Evolutionary conservation across 306 rosid genomes (phyloP).

Genomic region (Castanospermum australe): DNA sequence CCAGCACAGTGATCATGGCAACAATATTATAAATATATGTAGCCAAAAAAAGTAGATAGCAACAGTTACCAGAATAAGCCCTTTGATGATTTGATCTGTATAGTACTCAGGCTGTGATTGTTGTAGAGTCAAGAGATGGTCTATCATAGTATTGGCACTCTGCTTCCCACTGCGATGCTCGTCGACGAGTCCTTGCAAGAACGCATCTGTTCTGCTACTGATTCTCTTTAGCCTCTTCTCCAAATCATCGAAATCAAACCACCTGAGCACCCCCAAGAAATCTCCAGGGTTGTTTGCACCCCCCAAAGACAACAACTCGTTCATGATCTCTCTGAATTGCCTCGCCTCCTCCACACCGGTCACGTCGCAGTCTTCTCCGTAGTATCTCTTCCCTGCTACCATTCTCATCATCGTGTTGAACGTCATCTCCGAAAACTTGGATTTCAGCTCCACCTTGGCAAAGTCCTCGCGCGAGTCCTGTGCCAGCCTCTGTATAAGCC

Average conservation of each 20-base stretch:
- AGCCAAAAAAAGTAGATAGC: background rate
- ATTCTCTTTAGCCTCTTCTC: conserved; percentile 18
- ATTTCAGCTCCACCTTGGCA: conserved; percentile 17
- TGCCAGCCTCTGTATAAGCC: background rate
- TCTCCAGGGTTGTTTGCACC: conserved; percentile 29
- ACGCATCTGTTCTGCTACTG: background rate
- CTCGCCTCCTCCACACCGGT: conserved; percentile 10
- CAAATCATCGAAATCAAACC: conserved; percentile 18
- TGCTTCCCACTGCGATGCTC: conserved; percentile 13
- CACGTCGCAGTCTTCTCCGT: conserved; percentile 27
- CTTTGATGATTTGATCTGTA: conserved; percentile 32
- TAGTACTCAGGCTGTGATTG: conserved; percentile 29
- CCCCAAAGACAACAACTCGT: conserved; percentile 2
- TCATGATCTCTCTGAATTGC: conserved; percentile 13
- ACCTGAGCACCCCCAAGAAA: conserved; percentile 14
- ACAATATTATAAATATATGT: background rate
- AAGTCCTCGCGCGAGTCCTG: background rate
- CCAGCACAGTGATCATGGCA: too few relatives aligned
- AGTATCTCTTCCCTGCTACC: conserved; percentile 33
- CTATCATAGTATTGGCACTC: conserved; percentile 24
- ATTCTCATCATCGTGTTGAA: conserved; percentile 32
- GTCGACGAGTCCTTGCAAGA: conserved; percentile 30
- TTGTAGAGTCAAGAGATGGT: conserved; percentile 24
- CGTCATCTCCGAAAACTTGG: conserved; percentile 23
- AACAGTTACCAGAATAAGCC: conserved; percentile 31